Evolutionary conservation across 169 alveolate genomes (phyloP).

Genomic region (Plasmodium billcollinsi): DNA sequence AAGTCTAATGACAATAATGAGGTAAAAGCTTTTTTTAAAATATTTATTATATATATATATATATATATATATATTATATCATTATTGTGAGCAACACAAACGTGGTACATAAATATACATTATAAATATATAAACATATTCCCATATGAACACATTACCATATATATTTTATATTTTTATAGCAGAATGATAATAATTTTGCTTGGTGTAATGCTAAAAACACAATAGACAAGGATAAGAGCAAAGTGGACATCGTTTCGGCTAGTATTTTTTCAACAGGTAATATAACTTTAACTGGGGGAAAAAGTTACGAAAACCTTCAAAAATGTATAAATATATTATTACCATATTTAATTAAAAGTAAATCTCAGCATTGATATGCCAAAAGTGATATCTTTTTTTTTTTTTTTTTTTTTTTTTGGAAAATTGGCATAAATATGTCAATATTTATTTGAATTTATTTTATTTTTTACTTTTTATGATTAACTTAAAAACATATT

Average conservation of each 20-base stretch:
- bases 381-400: no score
- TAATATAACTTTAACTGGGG: conserved; percentile 86
- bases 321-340: conserved; percentile 59
- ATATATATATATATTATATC: no score
- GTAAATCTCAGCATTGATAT: conserved; percentile 57
- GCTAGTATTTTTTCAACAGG: conserved; percentile 84
- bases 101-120: no score
- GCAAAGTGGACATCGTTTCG: conserved; percentile 82
- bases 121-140: no score
- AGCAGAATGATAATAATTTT: conserved; percentile 29
- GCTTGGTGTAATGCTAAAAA: conserved; percentile 41
- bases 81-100: no score
- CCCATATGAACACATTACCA: neutral
- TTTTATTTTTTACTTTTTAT: no score
- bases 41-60: no score
- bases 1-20: conserved; percentile 18
- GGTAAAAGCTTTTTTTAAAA: conserved; percentile 2
- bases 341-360: conserved; percentile 58
- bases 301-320: conserved; percentile 65
- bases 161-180: neutral
- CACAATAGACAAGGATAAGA: conserved; percentile 8
- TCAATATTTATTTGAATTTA: no score
- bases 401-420: no score
- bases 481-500: no score
- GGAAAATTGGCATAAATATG: no score